phyloP scores from a whole-genome alignment of 345 rosid genomes.

The Excoecaria cochinchinensis region DNA sequence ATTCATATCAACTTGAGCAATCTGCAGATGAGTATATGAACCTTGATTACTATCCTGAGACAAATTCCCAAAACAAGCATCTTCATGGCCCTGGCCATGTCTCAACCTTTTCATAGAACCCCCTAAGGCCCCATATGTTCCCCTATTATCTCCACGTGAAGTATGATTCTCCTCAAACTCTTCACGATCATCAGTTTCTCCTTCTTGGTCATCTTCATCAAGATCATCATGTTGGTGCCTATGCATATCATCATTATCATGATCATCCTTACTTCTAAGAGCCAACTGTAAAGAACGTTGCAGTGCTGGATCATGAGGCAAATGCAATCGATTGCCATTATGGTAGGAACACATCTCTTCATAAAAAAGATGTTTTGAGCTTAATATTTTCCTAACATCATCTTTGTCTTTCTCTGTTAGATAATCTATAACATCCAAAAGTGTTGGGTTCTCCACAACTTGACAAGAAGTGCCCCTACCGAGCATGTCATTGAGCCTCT shows the following conservation, averaged over 20 bases:
- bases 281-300: conserved; percentile 74
- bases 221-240: conserved; percentile 60
- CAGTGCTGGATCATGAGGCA: conserved; percentile 84
- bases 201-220: conserved; percentile 75
- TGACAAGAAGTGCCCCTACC: conserved; percentile 91
- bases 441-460: conserved; percentile 85
- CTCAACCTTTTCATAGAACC: conserved; percentile 60
- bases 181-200: conserved; percentile 70
- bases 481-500: conserved; percentile 87
- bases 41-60: conserved; percentile 42
- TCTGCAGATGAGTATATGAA: conserved; percentile 36
- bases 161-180: conserved; percentile 59
- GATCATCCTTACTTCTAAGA: conserved; percentile 72
- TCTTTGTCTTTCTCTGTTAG: conserved; percentile 78
- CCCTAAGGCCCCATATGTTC: conserved; percentile 36
- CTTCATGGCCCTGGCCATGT: conserved; percentile 51
- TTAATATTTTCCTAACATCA: conserved; percentile 78
- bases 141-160: conserved; percentile 47
- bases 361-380: conserved; percentile 87
- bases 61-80: conserved; percentile 42
- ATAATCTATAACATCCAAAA: conserved; percentile 67
- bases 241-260: conserved; percentile 57
- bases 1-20: conserved; percentile 50
- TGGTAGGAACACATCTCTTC: conserved; percentile 99
- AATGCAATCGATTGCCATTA: conserved; percentile 75